Base-by-base conservation (phyloP, 2,329 filamentous ascomycete genomes). In the Pseudocercospora pini-densiflorae region DNA sequence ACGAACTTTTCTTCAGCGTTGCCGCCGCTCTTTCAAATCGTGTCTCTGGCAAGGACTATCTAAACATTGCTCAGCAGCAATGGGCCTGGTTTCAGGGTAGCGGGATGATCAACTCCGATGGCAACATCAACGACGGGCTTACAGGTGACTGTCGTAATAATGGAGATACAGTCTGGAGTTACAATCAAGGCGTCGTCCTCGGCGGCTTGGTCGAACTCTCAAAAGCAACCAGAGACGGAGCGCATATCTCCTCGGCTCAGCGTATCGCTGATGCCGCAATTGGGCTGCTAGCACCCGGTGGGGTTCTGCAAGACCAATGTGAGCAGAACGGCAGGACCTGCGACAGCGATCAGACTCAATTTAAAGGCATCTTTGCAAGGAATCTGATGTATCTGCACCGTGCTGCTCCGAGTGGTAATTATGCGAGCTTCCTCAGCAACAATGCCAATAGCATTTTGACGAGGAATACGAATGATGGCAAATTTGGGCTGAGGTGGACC, bases 351-450 rank as follows among this genome's bases (percentile, higher is more conserved):
- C 85, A 82, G 1, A 82, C 66, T 49, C 87, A 90, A 73, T 92
- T 92, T 83, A 92, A 92, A 77, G 90, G 90, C 2, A 82, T 92
- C 45, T 91, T 92, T 68, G 82, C 87, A 16, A 84, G 89, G 21
- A 90, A 91, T 72, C 79, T 92, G 24, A 81, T 83, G 31, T 84
- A 85, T 63, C 77, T 92, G 27, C 81, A 89, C 23, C 73, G 78
- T 0, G 84, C 77, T 2, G 82, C 82, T 1, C 85, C 85, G 0
- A 79, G 84, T 31, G 76, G 80, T 2, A 75, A 76, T 6, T 89
- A 88, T 72, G 79, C 64, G 10, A 63, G 64, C 9, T 88, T 89
- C 61, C 86, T 92, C 62, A 75, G 82, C 54, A 79, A 76, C 29
- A 92, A 90, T 63, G 90, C 89, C 6, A 80, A 89, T 68, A 85